These are phyloP conservation scores for Ulota crispa DNA, from an alignment of 225 moss, liverwort and hornwort genomes.

Conservation along the genomic window DNA sequence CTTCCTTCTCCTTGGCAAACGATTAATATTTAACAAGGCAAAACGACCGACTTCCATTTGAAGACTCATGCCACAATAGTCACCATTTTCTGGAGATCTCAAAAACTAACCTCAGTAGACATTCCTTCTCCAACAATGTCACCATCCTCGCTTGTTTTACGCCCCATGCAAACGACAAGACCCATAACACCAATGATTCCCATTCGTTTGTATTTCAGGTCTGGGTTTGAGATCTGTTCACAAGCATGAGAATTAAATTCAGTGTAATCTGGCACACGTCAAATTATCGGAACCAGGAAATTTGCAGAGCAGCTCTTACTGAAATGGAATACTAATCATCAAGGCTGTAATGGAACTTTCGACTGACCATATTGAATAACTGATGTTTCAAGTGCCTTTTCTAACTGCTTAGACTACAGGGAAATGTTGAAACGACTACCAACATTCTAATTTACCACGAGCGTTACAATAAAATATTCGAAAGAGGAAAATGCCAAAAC, in stretches of 20 bases:
- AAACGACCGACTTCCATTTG: background rate
- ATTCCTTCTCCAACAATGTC: slow-evolving; percentile 35
- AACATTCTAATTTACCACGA: background rate
- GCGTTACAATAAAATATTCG: background rate
- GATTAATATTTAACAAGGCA: background rate
- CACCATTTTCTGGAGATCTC: background rate
- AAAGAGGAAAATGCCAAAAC: background rate
- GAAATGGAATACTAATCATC: background rate
- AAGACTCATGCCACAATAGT: background rate
- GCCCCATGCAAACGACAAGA: slow-evolving; percentile 70
- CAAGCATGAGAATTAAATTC: slow-evolving; percentile 8
- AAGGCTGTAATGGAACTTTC: background rate
- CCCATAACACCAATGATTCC: slow-evolving; percentile 80
- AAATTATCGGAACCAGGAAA: background rate
- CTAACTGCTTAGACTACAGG: background rate
- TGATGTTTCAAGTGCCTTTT: background rate
- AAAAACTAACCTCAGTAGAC: slow-evolving; percentile 46
- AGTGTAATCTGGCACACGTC: slow-evolving; percentile 2
- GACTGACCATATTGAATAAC: background rate
- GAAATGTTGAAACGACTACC: background rate
- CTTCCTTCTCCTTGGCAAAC: background rate
- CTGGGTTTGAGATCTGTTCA: slow-evolving; percentile 78
- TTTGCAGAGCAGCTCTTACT: background rate
- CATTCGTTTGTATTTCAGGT: slow-evolving; percentile 81
- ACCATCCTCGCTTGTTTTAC: slow-evolving; percentile 38